Base-by-base conservation (phyloP, 331 rosid genomes). In the Saraca asoca region DNA sequence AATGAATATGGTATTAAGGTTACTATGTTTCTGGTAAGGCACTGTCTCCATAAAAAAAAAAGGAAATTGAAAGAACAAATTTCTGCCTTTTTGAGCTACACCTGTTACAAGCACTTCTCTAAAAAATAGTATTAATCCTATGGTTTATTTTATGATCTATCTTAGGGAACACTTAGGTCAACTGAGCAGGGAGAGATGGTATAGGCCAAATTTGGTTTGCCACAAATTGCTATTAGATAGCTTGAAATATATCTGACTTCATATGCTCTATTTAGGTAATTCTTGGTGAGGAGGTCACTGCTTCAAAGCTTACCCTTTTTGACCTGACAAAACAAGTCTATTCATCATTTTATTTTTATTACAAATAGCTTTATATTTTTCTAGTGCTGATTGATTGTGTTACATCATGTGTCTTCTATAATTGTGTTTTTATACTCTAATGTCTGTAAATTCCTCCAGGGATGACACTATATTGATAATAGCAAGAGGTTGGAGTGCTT, bases 171-270 rank as follows among this genome's bases (percentile, higher is more conserved):
- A 0, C 86, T 89, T 57, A 80, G 98, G 58, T 83, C 95, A 67
- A 92, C 98, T 7, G 98, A 92, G 83, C 96, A 92, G 79, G 98
- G 98, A 69, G 98, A 92, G 75, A 92, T 92, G 98, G 91, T 92
- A 31, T 87, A 92, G 81, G 92, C 95, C 18, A 92, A 89, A 75
- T 92, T 92, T 46, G 98, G 96, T 43, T 71, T 89, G 72, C 95
- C 95, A 42, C 93, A 89, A 59, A 85, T 77, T 17, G 95, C 98
- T 50, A 96, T 92, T 57, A 85, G 98, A 78, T 95, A 92, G 83
- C 89, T 92, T 64, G 98, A 92, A 62, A 89, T 92, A 75, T 87
- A 89, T 81, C n/a, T n/a, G n/a, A n/a, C n/a, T n/a, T n/a, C n/a
- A n/a, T n/a, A n/a, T n/a, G n/a, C n/a, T n/a, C n/a, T n/a, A n/a